A percentile compares a stretch with the other conserved stretches of the same genome.
phyloP scores from a whole-genome alignment of 768 basidiomycete species.

The Amanita subjunquillea region DNA sequence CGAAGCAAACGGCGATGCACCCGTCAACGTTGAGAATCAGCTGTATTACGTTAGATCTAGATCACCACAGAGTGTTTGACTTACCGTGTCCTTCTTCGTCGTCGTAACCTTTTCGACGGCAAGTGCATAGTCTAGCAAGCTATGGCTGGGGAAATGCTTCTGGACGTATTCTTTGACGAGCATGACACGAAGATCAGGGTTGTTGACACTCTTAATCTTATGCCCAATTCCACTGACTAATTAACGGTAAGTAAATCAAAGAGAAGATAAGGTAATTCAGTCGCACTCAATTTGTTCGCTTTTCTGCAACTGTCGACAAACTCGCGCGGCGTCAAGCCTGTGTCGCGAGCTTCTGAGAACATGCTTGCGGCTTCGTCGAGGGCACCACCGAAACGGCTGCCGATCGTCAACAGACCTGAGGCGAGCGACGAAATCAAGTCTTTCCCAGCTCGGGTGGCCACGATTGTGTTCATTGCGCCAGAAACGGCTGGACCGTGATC shows the following conservation, averaged over 20 bases:
- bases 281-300: slow-evolving; percentile 83
- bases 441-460: slow-evolving; percentile 99
- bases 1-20: slow-evolving; percentile 93
- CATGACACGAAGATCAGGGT: slow-evolving; percentile 88
- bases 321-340: slow-evolving; percentile 92
- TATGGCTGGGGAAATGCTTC: slow-evolving; percentile 95
- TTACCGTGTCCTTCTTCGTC: slow-evolving; percentile 90
- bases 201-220: slow-evolving; percentile 99
- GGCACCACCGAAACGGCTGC: slow-evolving; percentile 96
- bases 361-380: slow-evolving; percentile 95
- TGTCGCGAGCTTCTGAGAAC: slow-evolving; percentile 88
- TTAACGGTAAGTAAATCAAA: slow-evolving; percentile 3
- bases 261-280: not conserved
- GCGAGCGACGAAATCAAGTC: slow-evolving; percentile 95
- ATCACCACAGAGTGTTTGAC: slow-evolving; percentile 12
- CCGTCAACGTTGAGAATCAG: slow-evolving; percentile 96
- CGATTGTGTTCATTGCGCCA: slow-evolving; percentile 99
- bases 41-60: slow-evolving; percentile 18
- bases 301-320: slow-evolving; percentile 93
- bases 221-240: slow-evolving; percentile 95
- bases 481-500: slow-evolving; percentile 98
- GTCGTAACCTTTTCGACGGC: slow-evolving; percentile 98
- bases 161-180: slow-evolving; percentile 92
- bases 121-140: slow-evolving; percentile 87
- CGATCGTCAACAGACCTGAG: slow-evolving; percentile 95